phyloP scores from a whole-genome alignment of 176 grass and related monocot genomes.

The Oryza meridionalis region DNA sequence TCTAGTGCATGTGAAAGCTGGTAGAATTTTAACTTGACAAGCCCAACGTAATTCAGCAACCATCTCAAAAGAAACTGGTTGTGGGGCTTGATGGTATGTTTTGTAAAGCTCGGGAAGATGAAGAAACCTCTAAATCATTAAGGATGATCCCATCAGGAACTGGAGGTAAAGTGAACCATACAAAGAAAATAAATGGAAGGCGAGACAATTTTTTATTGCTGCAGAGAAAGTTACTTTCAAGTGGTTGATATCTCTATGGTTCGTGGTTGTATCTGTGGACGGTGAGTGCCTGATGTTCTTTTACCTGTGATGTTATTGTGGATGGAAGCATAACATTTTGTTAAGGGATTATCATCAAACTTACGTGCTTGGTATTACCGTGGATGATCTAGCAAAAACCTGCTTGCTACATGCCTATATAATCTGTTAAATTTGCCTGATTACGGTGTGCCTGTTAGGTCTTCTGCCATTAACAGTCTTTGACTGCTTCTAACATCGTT shows the following conservation, averaged over 20 bases:
- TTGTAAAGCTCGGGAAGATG: neutral
- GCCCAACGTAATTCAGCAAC: neutral
- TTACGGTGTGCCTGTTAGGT: too few species aligned
- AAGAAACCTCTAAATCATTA: neutral
- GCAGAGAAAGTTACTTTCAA: too few species aligned
- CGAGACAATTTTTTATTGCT: too few species aligned
- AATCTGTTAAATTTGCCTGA: too few species aligned
- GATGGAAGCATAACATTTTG: too few species aligned
- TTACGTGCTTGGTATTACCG: neutral
- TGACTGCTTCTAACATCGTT: too few species aligned
- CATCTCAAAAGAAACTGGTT: neutral
- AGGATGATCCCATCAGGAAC: neutral
- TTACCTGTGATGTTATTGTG: too few species aligned
- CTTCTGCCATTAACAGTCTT: too few species aligned
- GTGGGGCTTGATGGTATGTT: neutral
- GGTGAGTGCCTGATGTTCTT: too few species aligned
- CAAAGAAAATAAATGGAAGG: neutral
- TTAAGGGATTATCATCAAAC: too few species aligned
- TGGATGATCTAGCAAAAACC: neutral
- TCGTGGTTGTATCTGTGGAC: too few species aligned
- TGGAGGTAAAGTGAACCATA: neutral
- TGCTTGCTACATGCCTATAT: neutral
- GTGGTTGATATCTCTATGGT: too few species aligned
- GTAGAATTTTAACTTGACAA: neutral
- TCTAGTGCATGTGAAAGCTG: constrained; percentile 22